Evolutionary conservation across 2,329 filamentous ascomycete species (phyloP).

Genomic region (Claviceps digitariae): DNA sequence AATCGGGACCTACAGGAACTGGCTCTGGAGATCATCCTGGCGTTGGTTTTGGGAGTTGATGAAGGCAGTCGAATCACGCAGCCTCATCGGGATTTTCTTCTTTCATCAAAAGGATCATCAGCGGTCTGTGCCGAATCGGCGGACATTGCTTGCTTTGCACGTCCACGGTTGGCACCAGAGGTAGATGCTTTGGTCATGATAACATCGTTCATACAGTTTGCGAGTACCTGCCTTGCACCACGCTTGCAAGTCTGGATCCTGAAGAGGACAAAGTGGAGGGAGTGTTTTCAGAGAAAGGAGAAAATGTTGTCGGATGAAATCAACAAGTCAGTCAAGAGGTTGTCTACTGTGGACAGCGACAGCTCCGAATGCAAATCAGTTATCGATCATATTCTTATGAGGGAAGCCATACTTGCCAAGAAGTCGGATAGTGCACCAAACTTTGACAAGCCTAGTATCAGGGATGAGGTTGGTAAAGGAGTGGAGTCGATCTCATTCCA

Average conservation of each 20-base stretch:
- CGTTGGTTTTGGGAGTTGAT: background rate
- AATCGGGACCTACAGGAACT: constrained; percentile 16
- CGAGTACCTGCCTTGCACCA: background rate
- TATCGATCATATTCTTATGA: background rate
- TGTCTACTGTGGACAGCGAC: background rate
- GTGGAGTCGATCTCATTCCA: too few species aligned
- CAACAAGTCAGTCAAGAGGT: background rate
- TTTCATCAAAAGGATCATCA: background rate
- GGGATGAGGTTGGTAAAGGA: constrained; percentile 15
- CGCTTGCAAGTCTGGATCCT: constrained; percentile 16
- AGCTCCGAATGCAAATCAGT: background rate
- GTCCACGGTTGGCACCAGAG: background rate
- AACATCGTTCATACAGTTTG: background rate
- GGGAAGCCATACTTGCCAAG: constrained; percentile 10
- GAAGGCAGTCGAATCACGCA: background rate
- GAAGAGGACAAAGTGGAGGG: constrained; percentile 5
- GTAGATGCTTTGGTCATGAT: background rate
- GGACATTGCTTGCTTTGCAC: background rate
- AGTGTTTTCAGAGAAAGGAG: constrained; percentile 2
- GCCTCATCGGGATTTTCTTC: background rate
- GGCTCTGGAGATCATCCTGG: constrained; percentile 17
- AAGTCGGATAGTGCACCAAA: constrained; percentile 16
- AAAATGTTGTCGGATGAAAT: constrained; percentile 6
- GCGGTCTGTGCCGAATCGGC: background rate
- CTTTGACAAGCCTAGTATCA: constrained; percentile 17